Evolutionary conservation across 2,329 filamentous ascomycete species (phyloP), one percentile per base, ranked within the genome.

Genomic region (Colletotrichum tamarilloi): DNA sequence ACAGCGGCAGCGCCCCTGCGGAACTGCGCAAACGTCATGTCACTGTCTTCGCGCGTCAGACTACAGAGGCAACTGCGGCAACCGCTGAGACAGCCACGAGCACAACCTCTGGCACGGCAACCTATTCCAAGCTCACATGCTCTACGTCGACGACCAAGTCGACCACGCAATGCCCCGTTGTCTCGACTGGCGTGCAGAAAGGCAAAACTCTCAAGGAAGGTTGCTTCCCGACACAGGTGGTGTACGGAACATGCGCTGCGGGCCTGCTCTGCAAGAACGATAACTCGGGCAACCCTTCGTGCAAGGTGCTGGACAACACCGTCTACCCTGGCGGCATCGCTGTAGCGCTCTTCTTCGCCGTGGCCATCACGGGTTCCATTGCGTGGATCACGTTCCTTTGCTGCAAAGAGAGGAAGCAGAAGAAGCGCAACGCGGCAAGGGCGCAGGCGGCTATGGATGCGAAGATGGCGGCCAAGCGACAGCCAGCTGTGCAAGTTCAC

Each of bases 331-430:
- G 81, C 53, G 87, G 85, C 74, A 82, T 88, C 77, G 81, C 88
- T 78, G 83, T 90, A 74, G 81, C 84, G 77, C 80, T 87, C 75
- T 76, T 86, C 79, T 85, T 91, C 49, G 85, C 82, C 68, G 74
- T 79, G n/a, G 81, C 79, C 72, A 77, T 86, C 74, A 78, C 81
- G 75, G 56, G 82, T 64, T 80, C 82, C 75, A 73, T 86, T 73
- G 80, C 77, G 60, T 76, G 81, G 74, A 79, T 90, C 68, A 84
- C 85, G 77, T 86, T 86, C 83, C 82, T 86, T 75, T 90, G 87
- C 85, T 87, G 85, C 83, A 82, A 82, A 74, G 88, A 90, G 76
- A 82, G 85, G 76, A 80, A 80, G 79, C 76, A 82, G 76, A 83
- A 87, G 77, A 84, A 83, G 79, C 81, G 82, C 59, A 79, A 84